Percentiles rank a stretch among this genome's conserved stretches.
phyloP scores from a whole-genome alignment of 2,329 filamentous ascomycete genomes.

The Massarina eburnea region DNA sequence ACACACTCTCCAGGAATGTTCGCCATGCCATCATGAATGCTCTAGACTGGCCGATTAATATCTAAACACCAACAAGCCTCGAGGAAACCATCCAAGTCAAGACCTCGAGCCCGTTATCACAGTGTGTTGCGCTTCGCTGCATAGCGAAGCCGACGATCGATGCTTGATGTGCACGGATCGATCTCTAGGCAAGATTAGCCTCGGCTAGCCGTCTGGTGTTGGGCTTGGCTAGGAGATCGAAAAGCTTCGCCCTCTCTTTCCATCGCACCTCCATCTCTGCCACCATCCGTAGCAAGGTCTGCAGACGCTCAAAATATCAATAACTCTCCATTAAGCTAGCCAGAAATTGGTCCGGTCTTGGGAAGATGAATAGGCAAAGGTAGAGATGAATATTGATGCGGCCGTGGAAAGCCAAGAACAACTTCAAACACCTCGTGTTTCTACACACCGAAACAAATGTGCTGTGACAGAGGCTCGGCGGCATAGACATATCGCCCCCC shows the following conservation, averaged over 20 bases:
- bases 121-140: background rate
- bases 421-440: constrained; percentile 12
- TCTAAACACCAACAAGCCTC: background rate
- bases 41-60: background rate
- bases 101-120: background rate
- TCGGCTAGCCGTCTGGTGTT: constrained; percentile 2
- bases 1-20: no score
- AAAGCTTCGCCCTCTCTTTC: background rate
- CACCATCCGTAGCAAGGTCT: no score
- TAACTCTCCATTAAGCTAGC: no score
- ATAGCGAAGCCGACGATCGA: background rate
- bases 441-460: constrained; percentile 12
- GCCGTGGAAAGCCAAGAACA: constrained; percentile 4
- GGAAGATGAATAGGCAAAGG: no score
- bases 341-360: no score
- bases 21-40: no score
- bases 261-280: no score
- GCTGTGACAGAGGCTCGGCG: constrained; percentile 2
- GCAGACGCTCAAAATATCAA: no score
- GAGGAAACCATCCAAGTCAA: background rate
- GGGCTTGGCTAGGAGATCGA: background rate
- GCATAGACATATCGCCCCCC: constrained; percentile 2
- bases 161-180: background rate
- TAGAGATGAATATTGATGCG: no score
- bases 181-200: constrained; percentile 3